A percentile compares a stretch with the other conserved stretches of the same genome.
Conservation (phyloP, 163 green algal species). For the Scenedesmus sp. region DNA sequence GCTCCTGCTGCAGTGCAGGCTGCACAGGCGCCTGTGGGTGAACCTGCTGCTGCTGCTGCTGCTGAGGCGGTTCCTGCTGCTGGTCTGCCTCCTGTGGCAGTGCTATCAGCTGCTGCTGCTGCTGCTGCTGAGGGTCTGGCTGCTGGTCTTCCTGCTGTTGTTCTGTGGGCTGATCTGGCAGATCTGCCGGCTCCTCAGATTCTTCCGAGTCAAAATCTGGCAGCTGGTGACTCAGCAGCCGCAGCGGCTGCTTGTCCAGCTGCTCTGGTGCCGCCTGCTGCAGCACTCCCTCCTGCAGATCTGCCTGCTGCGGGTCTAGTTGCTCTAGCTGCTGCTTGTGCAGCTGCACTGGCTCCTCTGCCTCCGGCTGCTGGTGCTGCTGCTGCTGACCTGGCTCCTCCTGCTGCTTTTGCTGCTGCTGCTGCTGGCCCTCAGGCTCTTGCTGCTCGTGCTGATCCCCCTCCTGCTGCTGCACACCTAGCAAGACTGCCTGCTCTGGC, state of each 20-base stretch:
- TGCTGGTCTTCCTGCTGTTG: not conserved
- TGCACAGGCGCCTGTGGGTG: too few species aligned
- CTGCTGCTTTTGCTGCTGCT: not conserved
- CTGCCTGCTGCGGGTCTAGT: not conserved
- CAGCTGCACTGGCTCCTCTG: not conserved
- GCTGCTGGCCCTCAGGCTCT: not conserved
- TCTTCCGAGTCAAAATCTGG: not conserved
- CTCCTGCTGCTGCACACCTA: not conserved
- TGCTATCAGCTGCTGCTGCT: not conserved
- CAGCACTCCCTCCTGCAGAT: not conserved
- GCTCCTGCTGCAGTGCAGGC: not conserved
- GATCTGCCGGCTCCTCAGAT: not conserved
- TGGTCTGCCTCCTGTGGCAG: not conserved
- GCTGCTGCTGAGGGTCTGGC: not conserved
- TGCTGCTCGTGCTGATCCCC: not conserved
- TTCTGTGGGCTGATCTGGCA: not conserved
- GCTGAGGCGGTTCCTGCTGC: not conserved
- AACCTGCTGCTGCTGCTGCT: not conserved
- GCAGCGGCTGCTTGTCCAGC: not conserved
- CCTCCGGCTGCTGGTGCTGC: not conserved
- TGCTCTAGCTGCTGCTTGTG: not conserved
- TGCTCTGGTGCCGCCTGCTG: not conserved
- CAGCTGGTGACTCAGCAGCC: not conserved
- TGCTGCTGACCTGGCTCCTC: not conserved
- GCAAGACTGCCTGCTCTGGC: not conserved